phyloP scores from a whole-genome alignment of 768 basidiomycete genomes.

The Clavaria fumosa region DNA sequence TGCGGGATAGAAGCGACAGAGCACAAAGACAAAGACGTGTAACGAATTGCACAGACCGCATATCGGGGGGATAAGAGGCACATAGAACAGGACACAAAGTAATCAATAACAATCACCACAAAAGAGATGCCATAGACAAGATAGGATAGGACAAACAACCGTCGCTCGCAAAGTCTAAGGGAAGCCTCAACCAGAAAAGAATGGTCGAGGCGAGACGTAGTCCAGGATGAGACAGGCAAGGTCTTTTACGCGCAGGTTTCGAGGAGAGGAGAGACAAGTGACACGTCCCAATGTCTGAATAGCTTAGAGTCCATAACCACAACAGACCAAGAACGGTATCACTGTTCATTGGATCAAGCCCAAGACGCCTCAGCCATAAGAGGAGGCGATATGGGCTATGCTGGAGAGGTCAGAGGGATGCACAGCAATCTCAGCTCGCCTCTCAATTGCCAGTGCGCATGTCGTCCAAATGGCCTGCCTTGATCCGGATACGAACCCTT shows the following conservation, averaged over 20 bases:
- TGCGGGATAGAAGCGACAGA: slow-evolving; percentile 18
- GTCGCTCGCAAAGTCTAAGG: background rate
- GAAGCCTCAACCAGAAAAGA: background rate
- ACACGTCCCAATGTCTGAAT: slow-evolving; percentile 23
- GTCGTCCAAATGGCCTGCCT: slow-evolving; percentile 25
- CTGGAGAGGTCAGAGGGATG: slow-evolving; percentile 30
- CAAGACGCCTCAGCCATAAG: slow-evolving; percentile 19
- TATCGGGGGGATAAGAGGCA: slow-evolving; percentile 15
- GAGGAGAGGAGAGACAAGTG: slow-evolving; percentile 25
- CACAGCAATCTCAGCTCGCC: slow-evolving; percentile 15
- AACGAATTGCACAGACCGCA: slow-evolving; percentile 21
- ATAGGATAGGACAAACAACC: slow-evolving; percentile 16
- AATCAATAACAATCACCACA: slow-evolving; percentile 36
- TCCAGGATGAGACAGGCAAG: slow-evolving; percentile 38
- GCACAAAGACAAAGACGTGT: slow-evolving; percentile 17
- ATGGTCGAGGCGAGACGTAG: background rate
- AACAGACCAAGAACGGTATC: slow-evolving; percentile 31
- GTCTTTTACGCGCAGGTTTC: slow-evolving; percentile 30
- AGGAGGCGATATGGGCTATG: slow-evolving; percentile 21
- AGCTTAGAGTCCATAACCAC: slow-evolving; percentile 36
- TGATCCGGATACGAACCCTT: slow-evolving; percentile 25
- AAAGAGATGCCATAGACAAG: slow-evolving; percentile 27
- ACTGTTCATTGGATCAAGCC: slow-evolving; percentile 29
- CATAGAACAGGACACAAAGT: slow-evolving; percentile 16
- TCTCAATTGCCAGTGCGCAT: slow-evolving; percentile 21